phyloP scores from a whole-genome alignment of 331 rosid species.

The Ulmus americana region DNA sequence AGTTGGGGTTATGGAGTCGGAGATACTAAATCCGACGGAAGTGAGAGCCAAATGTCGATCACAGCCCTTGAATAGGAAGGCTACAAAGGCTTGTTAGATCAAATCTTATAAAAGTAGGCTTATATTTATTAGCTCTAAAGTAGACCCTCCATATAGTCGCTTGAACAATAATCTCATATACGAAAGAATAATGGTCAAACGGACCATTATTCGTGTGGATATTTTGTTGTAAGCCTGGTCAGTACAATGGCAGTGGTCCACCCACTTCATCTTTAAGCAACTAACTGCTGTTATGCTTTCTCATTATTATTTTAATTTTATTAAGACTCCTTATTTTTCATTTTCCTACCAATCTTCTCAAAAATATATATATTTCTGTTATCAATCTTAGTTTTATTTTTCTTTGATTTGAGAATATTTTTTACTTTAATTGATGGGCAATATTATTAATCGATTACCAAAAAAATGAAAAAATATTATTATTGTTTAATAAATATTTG shows the following conservation, averaged over 20 bases:
- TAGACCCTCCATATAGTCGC: not conserved
- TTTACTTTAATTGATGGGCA: not conserved
- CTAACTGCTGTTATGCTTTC: not conserved
- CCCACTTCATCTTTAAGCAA: not conserved
- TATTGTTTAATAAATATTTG: too few relatives aligned
- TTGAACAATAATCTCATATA: slow-evolving; percentile 2
- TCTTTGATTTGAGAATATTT: not conserved
- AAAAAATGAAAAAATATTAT: too few relatives aligned
- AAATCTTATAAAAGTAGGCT: too few relatives aligned
- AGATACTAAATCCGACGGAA: too few relatives aligned
- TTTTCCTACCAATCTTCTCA: not conserved
- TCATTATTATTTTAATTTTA: not conserved
- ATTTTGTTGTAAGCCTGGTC: not conserved
- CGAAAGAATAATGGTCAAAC: not conserved
- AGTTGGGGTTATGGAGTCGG: too few relatives aligned
- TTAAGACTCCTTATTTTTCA: too few relatives aligned
- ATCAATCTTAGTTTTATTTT: not conserved
- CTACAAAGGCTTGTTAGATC: too few relatives aligned
- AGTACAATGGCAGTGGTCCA: slow-evolving; percentile 7
- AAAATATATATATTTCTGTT: not conserved
- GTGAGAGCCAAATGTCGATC: too few relatives aligned
- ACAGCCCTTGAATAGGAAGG: too few relatives aligned
- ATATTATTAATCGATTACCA: too few relatives aligned
- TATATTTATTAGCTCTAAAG: not conserved
- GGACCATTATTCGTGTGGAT: not conserved